phyloP scores from a whole-genome alignment of 805 yeast species.

The Lachancea dasiensis region DNA sequence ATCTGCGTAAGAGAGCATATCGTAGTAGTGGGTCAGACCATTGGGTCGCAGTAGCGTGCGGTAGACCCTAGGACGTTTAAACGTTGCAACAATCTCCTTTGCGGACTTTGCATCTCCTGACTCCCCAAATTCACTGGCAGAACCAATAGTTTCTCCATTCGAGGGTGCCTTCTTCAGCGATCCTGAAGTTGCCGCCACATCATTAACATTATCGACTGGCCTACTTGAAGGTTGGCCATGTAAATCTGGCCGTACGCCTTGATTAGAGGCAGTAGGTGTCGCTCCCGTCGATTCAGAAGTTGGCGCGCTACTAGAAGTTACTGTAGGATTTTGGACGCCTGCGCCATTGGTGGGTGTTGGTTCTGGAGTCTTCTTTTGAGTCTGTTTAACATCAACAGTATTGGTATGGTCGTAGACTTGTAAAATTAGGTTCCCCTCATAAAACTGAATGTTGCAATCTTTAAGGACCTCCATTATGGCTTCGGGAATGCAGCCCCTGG shows the following conservation, averaged over 20 bases:
- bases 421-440: constrained; percentile 84
- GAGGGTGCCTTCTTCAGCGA: too few relatives aligned
- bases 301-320: not conserved
- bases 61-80: constrained; percentile 61
- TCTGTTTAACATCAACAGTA: constrained; percentile 28
- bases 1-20: constrained; percentile 78
- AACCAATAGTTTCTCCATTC: not conserved
- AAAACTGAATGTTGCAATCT: constrained; percentile 77
- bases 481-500: constrained; percentile 78
- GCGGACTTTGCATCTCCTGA: constrained; percentile 12
- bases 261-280: too few relatives aligned
- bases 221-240: not conserved
- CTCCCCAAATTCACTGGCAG: constrained; percentile 10
- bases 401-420: constrained; percentile 84
- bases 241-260: too few relatives aligned
- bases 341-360: not conserved
- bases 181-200: too few relatives aligned
- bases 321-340: not conserved
- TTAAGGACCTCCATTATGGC: constrained; percentile 83
- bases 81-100: constrained; percentile 14
- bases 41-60: constrained; percentile 77
- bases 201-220: too few relatives aligned
- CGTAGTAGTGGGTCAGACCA: constrained; percentile 75
- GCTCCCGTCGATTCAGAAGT: not conserved
- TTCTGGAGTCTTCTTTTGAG: constrained; percentile 12